Evolutionary conservation across 495 filamentous ascomycete species (phyloP).

Genomic region (Podospora conica): DNA sequence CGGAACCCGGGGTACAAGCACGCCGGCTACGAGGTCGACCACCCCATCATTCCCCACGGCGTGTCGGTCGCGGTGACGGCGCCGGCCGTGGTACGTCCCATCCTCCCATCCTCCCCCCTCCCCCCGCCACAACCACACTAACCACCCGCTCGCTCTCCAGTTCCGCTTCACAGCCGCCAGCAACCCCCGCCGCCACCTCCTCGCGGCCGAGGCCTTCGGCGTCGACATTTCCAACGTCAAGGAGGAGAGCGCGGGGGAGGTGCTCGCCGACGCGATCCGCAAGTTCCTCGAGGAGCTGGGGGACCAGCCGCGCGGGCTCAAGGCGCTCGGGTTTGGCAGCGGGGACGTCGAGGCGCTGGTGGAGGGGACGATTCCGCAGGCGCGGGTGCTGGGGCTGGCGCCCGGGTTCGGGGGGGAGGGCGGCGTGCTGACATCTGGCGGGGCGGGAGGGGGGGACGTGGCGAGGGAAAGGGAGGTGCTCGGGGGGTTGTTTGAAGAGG

Average conservation of each 20-base stretch:
- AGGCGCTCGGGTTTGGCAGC: constrained; percentile 68
- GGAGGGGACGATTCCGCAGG: constrained; percentile 90
- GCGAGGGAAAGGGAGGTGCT: constrained; percentile 54
- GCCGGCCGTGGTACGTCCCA: constrained; percentile 56
- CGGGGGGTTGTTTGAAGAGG: constrained; percentile 45
- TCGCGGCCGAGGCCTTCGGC: constrained; percentile 84
- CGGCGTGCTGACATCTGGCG: neutral
- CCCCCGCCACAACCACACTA: too few species aligned
- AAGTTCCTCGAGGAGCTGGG: constrained; percentile 76
- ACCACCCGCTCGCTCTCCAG: too few species aligned
- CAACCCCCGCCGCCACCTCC: constrained; percentile 85
- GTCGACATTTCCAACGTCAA: constrained; percentile 83
- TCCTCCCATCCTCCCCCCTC: too few species aligned
- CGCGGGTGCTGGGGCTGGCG: constrained; percentile 83
- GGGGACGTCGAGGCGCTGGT: constrained; percentile 75
- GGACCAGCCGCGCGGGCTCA: constrained; percentile 83
- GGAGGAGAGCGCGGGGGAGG: constrained; percentile 78
- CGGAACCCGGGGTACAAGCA: constrained; percentile 85
- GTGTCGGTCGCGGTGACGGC: constrained; percentile 93
- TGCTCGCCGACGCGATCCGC: constrained; percentile 72
- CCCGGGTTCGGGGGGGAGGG: constrained; percentile 64
- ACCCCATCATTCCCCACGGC: constrained; percentile 88
- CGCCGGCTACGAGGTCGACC: constrained; percentile 65
- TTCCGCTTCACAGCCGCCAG: constrained; percentile 88
- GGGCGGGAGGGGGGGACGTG: constrained; percentile 25